These are phyloP conservation scores for Pseudonitzschia multiseries DNA, from an alignment of 108 stramenopile species.

Conservation along the genomic window DNA sequence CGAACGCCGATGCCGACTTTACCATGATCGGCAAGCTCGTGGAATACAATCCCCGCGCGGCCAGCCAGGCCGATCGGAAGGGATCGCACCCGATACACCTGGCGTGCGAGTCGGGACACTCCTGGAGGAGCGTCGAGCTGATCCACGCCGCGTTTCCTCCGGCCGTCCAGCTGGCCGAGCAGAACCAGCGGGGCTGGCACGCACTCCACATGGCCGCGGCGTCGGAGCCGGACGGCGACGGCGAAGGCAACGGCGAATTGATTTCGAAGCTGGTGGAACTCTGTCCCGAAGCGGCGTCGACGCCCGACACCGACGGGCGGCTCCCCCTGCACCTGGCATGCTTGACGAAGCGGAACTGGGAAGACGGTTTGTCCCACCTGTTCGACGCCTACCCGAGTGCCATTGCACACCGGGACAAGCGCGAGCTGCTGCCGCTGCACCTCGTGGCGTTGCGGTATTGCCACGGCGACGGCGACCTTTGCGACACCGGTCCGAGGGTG, in stretches of 20 bases:
- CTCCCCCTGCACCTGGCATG: conserved; percentile 56
- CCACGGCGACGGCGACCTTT: neutral
- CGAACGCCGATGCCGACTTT: conserved; percentile 47
- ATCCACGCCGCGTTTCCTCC: conserved; percentile 47
- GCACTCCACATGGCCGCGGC: conserved; percentile 53
- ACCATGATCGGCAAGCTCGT: conserved; percentile 57
- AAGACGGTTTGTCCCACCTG: conserved; percentile 46
- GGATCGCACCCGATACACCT: conserved; percentile 73
- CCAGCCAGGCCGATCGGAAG: conserved; percentile 55
- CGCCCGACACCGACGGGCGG: conserved; percentile 32
- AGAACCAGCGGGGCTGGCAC: conserved; percentile 40
- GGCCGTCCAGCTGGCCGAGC: conserved; percentile 41
- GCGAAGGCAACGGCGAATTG: too few relatives aligned
- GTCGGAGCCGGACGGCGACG: neutral
- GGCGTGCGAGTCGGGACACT: conserved; percentile 62
- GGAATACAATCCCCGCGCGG: conserved; percentile 50
- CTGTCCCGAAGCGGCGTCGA: conserved; percentile 37
- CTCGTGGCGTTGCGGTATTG: conserved; percentile 44
- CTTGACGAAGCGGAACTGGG: conserved; percentile 38
- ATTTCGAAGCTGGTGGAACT: conserved; percentile 35
- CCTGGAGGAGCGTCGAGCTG: conserved; percentile 46
- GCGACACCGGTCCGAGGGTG: neutral
- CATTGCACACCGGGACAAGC: conserved; percentile 35
- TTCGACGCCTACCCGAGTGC: conserved; percentile 69
- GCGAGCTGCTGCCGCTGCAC: conserved; percentile 67